Base-by-base conservation (phyloP, 371 early-diverging fungal genomes). In the Blakeslea trispora region DNA sequence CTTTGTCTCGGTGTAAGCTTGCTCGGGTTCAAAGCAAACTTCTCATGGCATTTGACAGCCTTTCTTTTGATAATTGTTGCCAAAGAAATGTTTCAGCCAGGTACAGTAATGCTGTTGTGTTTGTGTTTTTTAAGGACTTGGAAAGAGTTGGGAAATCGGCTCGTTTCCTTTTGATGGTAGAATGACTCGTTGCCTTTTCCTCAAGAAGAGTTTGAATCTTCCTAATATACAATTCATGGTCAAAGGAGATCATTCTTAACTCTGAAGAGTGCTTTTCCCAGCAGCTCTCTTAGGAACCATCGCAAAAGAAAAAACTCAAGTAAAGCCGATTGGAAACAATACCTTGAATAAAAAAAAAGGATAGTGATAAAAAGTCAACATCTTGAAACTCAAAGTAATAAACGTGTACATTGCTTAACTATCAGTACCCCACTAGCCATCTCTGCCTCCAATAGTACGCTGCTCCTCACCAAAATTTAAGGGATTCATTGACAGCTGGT, bases 151-250 rank as follows among this genome's bases (percentile, higher is more conserved):
- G 37, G 39, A 22, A 49, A 14, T 34, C 37, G 35, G 18, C 21
- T 22, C 37, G 50, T 42, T 57, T 53, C 43, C 37, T 59, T 59
- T 59, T 53, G 42, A 59, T 52, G n/a, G 52, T 59, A 3, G 59
- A 39, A 41, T 48, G 40, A n/a, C 48, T 40, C 9, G 13, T 28
- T 22, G 56, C 56, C 34, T 55, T 42, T 57, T 57, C 57, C 43
- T 50, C 45, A 24, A 57, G 19, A 23, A 41, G n/a, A 35, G 57
- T 50, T 39, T 57, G 49, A 4, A 40, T 40, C 24, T 57, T 50
- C 5, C 43, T 32, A 24, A 50, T 37, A 57, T 57, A 48, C 21
- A 40, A 41, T 7, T 40, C 50, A 43, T 57, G 45, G 24, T 50
- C 37, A 35, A 57, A 28, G 14, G 57, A 48, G 43, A 31, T 50